Base-by-base conservation (phyloP, 148 eudicot genomes). In the Simmondsia chinensis region DNA sequence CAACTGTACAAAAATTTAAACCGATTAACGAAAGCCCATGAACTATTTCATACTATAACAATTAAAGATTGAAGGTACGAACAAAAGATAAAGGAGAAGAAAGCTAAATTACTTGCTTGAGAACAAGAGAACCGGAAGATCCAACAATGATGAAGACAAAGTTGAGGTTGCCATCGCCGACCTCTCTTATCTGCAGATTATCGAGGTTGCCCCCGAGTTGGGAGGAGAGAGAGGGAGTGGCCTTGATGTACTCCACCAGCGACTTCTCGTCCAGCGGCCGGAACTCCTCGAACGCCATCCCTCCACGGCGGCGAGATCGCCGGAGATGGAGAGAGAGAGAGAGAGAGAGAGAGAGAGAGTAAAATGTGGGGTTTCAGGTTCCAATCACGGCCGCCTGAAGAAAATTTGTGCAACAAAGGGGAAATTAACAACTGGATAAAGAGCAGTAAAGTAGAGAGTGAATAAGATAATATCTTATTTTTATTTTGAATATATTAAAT, bases 81-180 rank as follows among this genome's bases (percentile, higher is more conserved):
- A 2, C 6, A 4, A 13, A 18, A 28, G 11, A 4, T 36, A 1
- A 14, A 29, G 1, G 11, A 11, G 7, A 4, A 13, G 20, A 1
- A 2, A 9, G 9, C 1, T 28, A 28, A 28, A 17, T 48, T 33
- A 91, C 99, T 85, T 91, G 99, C 57, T 91, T 91, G 56, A 82
- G 41, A 47, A 91, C 94, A 15, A 82, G 23, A 1, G 95, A 82
- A 17, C 68, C 76, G 2, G 83, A 63, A 9, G 73, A 46, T 22
- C 62, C 43, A 28, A 52, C 5, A n/a, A 91, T 66, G 36, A 82
- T 91, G 64, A 44, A 91, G 21, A 91, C 99, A 39, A 76, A 91
- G 48, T 91, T 91, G 60, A 91, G 95, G 57, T 91, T 91, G 12
- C 99, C 99, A 43, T 91, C 99, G 17, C 99, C 99, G 14, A 91